Percentiles rank a stretch among this genome's conserved stretches.
phyloP scores from a whole-genome alignment of 2,329 filamentous ascomycete species.

The Aspergillus novofumigatus region DNA sequence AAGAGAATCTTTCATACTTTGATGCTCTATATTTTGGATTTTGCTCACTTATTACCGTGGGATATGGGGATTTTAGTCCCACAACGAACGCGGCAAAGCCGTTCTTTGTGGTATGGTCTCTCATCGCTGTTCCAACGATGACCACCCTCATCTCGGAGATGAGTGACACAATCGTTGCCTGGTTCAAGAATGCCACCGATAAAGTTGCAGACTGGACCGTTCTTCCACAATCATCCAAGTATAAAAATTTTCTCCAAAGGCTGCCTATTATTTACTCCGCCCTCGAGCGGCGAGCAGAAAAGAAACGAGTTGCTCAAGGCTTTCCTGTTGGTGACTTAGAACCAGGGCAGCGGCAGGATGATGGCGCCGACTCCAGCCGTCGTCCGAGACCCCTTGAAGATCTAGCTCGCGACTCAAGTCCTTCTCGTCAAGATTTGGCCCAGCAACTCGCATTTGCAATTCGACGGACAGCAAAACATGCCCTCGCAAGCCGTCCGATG shows the following conservation, averaged over 20 bases:
- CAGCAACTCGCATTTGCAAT: conserved; percentile 66
- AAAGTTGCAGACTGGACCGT: conserved; percentile 62
- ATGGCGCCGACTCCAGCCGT: conserved; percentile 2
- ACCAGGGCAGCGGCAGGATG: conserved; percentile 12
- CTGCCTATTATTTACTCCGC: conserved; percentile 41
- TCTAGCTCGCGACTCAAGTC: conserved; percentile 44
- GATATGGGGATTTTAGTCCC: conserved; percentile 77
- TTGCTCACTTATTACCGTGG: conserved; percentile 76
- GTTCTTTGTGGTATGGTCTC: conserved; percentile 91
- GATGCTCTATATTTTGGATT: conserved; percentile 82
- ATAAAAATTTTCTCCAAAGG: conserved; percentile 47
- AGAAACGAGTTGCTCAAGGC: conserved; percentile 45
- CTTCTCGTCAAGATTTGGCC: conserved; percentile 56
- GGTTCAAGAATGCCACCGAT: conserved; percentile 60
- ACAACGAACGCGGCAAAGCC: conserved; percentile 72
- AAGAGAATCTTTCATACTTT: conserved; percentile 64
- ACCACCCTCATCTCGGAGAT: conserved; percentile 82
- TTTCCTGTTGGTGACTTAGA: conserved; percentile 42
- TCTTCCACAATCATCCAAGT: conserved; percentile 58
- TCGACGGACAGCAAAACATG: conserved; percentile 45
- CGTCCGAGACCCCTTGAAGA: conserved; percentile 37
- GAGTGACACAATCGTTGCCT: conserved; percentile 72
- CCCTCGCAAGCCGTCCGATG: conserved; percentile 38
- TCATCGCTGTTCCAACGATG: conserved; percentile 82
- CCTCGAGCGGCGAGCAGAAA: conserved; percentile 38